Percentiles rank a stretch among this genome's conserved stretches.
These are phyloP conservation scores for Pyrus communis DNA, from an alignment of 306 rosid species.

Conservation along the genomic window DNA sequence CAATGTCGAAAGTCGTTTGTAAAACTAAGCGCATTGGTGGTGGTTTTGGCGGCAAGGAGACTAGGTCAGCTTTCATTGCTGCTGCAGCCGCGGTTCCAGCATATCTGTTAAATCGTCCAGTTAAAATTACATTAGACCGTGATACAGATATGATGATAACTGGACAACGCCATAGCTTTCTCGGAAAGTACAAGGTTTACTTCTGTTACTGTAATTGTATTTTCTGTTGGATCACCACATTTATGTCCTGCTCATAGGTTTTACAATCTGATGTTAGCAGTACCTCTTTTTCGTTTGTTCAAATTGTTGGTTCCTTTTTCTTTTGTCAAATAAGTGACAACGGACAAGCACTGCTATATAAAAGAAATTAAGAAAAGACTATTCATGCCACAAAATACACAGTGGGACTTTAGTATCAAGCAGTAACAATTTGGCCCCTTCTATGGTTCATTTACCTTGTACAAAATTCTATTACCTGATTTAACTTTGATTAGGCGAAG, in stretches of 20 bases:
- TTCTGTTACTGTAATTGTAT: conserved; percentile 3
- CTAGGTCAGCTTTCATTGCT: conserved; percentile 74
- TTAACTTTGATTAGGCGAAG: background rate
- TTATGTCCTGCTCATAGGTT: background rate
- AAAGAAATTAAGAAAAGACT: background rate
- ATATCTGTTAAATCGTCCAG: conserved; percentile 68
- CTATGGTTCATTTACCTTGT: background rate
- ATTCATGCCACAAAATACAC: background rate
- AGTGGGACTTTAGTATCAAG: background rate
- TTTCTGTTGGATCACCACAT: background rate
- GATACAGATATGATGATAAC: conserved; percentile 87
- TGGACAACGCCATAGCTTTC: conserved; percentile 95
- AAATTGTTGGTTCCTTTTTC: too few relatives aligned
- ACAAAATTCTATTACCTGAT: background rate
- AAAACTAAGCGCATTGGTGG: conserved; percentile 96
- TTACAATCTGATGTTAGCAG: background rate
- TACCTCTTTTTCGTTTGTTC: background rate
- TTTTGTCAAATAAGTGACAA: background rate
- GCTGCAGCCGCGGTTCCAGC: conserved; percentile 91
- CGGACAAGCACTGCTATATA: background rate
- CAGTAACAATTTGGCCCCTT: background rate
- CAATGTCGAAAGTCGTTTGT: conserved; percentile 93
- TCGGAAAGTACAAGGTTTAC: conserved; percentile 86
- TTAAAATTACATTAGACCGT: conserved; percentile 80
- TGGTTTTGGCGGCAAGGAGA: conserved; percentile 99